Evolutionary conservation across 1,284 basidiomycete species (phyloP).

Genomic region (Tylopilus sp.): DNA sequence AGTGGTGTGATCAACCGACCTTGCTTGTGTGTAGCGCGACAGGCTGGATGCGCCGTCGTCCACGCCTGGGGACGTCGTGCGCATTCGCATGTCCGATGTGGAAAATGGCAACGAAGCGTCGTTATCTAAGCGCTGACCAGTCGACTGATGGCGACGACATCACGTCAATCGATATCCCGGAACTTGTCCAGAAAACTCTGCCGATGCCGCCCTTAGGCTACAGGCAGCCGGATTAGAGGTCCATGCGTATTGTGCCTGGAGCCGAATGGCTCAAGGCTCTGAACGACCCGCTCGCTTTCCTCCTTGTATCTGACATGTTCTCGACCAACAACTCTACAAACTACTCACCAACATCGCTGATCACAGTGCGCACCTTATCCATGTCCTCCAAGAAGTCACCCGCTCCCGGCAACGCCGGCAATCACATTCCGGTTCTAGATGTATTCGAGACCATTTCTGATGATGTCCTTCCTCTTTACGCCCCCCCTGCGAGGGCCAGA

Average conservation of each 20-base stretch:
- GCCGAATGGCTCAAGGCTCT: too few relatives aligned
- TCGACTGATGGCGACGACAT: too few relatives aligned
- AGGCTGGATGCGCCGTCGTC: conserved; percentile 25
- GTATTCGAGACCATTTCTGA: conserved; percentile 12
- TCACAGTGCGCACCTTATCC: background rate
- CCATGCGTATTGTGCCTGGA: too few relatives aligned
- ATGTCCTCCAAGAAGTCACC: conserved; percentile 20
- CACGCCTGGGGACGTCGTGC: background rate
- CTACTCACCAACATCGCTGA: background rate
- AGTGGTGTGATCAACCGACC: conserved; percentile 26
- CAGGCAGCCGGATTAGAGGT: too few relatives aligned
- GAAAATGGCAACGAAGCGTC: background rate
- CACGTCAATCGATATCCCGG: too few relatives aligned
- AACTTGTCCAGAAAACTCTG: too few relatives aligned
- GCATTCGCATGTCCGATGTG: conserved; percentile 16
- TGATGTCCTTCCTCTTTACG: conserved; percentile 36
- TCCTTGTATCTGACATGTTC: too few relatives aligned
- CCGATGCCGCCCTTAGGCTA: too few relatives aligned
- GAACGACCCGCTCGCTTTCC: too few relatives aligned
- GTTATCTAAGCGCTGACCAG: conserved; percentile 27
- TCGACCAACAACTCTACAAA: too few relatives aligned
- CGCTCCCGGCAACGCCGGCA: background rate
- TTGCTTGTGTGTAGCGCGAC: conserved; percentile 24
- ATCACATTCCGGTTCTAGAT: conserved; percentile 1
- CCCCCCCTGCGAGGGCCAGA: conserved; percentile 1